Percentiles rank a stretch among this genome's conserved stretches.
Conservation (phyloP, 805 yeast species). For the Lachancea sp. region DNA sequence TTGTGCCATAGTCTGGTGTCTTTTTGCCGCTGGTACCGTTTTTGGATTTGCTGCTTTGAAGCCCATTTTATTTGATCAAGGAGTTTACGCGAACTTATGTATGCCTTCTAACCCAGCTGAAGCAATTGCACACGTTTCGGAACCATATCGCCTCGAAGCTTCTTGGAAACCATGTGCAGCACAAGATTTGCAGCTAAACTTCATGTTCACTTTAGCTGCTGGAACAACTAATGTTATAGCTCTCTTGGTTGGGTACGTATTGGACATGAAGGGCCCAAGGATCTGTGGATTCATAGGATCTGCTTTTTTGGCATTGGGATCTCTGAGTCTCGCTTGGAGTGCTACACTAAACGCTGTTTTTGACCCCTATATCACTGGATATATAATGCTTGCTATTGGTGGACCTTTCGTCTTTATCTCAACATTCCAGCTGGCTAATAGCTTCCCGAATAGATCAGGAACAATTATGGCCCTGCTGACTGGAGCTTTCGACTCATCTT, state of each 20-base stretch:
- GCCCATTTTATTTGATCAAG: conserved; percentile 70
- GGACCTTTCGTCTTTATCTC: conserved; percentile 94
- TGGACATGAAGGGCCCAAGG: conserved; percentile 78
- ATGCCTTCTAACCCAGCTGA: conserved; percentile 22
- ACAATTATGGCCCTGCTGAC: conserved; percentile 73
- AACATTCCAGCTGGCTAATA: conserved; percentile 82
- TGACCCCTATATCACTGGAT: conserved; percentile 73
- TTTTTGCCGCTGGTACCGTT: conserved; percentile 86
- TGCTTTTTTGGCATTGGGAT: conserved; percentile 48
- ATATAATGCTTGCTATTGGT: conserved; percentile 71
- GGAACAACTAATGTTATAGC: conserved; percentile 81
- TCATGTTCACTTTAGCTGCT: conserved; percentile 80
- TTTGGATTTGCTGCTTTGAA: conserved; percentile 95
- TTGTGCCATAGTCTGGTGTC: conserved; percentile 82
- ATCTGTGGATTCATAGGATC: conserved; percentile 74
- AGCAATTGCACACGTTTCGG: neutral
- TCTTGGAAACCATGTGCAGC: conserved; percentile 44
- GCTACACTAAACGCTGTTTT: conserved; percentile 13
- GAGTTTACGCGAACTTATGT: conserved; percentile 66
- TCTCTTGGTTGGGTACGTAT: conserved; percentile 69
- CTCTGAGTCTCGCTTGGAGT: conserved; percentile 37
- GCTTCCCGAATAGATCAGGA: conserved; percentile 79
- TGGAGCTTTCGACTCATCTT: conserved; percentile 90
- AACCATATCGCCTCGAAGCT: neutral
- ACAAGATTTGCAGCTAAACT: conserved; percentile 80